phyloP scores from a whole-genome alignment of 208 protist genomes.

The Strigomonas oncopelti region DNA sequence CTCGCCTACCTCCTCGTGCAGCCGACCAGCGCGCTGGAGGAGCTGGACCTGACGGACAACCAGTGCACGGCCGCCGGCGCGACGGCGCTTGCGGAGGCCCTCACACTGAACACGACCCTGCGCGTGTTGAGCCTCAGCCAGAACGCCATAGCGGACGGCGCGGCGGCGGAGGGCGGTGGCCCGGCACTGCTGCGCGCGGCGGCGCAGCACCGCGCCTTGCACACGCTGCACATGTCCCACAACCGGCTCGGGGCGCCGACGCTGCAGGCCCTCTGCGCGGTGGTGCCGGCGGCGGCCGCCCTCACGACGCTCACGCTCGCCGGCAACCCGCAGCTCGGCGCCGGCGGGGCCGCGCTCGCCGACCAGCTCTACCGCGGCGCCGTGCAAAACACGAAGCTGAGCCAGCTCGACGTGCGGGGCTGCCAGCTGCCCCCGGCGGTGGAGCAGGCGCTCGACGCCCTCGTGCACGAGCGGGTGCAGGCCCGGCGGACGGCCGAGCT shows the following conservation, averaged over 20 bases:
- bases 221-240: slow-evolving; percentile 24
- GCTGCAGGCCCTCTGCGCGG: slow-evolving; percentile 40
- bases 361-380: slow-evolving; percentile 12
- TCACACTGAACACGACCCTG: slow-evolving; percentile 79
- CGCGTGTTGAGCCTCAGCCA: slow-evolving; percentile 62
- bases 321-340: slow-evolving; percentile 53
- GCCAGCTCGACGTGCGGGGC: slow-evolving; percentile 57
- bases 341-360: slow-evolving; percentile 4
- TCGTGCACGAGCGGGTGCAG: slow-evolving; percentile 32
- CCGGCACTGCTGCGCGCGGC: slow-evolving; percentile 49
- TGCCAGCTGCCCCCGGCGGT: slow-evolving; percentile 45
- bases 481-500: slow-evolving; percentile 24
- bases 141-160: slow-evolving; percentile 68
- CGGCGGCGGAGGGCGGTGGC: slow-evolving; percentile 33
- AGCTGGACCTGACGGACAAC: slow-evolving; percentile 81
- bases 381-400: slow-evolving; percentile 44
- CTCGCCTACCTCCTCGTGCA: slow-evolving; percentile 69
- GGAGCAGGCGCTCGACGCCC: slow-evolving; percentile 37
- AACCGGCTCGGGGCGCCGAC: slow-evolving; percentile 65
- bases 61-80: slow-evolving; percentile 53
- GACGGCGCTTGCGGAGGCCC: slow-evolving; percentile 51
- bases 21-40: slow-evolving; percentile 57
- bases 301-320: slow-evolving; percentile 64
- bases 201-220: slow-evolving; percentile 42
- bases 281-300: slow-evolving; percentile 38